Evolutionary conservation across 2,329 filamentous ascomycete species (phyloP).

Genomic region (Monosporascus sp.): DNA sequence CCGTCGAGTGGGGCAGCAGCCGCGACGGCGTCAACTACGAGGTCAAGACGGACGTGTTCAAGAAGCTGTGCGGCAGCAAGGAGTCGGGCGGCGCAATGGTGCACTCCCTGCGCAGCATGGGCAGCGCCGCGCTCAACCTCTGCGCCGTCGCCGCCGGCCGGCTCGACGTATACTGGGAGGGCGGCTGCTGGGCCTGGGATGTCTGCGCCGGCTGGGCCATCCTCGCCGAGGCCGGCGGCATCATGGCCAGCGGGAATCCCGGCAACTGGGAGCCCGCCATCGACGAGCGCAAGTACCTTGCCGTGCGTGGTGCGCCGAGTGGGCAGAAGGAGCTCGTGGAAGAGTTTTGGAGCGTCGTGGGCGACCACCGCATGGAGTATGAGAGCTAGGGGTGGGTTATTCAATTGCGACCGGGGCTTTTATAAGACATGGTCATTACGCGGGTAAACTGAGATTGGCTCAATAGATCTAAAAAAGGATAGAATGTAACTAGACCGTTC

Average conservation of each 20-base stretch:
- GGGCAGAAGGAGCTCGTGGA: slow-evolving; percentile 59
- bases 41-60: slow-evolving; percentile 63
- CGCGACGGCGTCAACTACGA: slow-evolving; percentile 66
- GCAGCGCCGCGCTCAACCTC: slow-evolving; percentile 70
- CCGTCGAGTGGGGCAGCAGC: slow-evolving; percentile 68
- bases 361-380: slow-evolving; percentile 48
- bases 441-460: neutral
- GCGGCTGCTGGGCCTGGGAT: slow-evolving; percentile 81
- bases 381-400: slow-evolving; percentile 15
- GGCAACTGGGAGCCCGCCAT: slow-evolving; percentile 62
- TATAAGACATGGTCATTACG: neutral
- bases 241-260: slow-evolving; percentile 67
- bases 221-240: slow-evolving; percentile 66
- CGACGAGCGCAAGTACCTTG: slow-evolving; percentile 57
- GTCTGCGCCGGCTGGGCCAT: slow-evolving; percentile 79
- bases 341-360: slow-evolving; percentile 59
- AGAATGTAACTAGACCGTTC: neutral
- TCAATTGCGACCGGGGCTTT: neutral
- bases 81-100: slow-evolving; percentile 69
- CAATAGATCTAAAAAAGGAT: slow-evolving; percentile 4
- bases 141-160: slow-evolving; percentile 67
- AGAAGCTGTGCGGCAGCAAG: slow-evolving; percentile 50
- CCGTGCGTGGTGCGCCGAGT: slow-evolving; percentile 52
- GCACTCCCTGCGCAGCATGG: slow-evolving; percentile 65
- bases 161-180: slow-evolving; percentile 75